phyloP scores from a whole-genome alignment of 768 basidiomycete genomes.

The Tylopilus subfusipes region DNA sequence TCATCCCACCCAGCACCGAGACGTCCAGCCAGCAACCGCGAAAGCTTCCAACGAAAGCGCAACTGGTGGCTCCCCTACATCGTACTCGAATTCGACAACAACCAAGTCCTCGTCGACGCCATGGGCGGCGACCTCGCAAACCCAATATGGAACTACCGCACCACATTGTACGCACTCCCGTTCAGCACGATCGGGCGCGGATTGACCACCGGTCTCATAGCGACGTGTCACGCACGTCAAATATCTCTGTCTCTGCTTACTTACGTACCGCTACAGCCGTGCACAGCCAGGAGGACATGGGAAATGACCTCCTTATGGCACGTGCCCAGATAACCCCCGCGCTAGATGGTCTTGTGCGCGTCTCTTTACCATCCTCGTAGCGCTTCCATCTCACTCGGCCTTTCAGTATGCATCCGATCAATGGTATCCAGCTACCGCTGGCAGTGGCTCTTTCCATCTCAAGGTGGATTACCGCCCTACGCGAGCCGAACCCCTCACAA shows the following conservation, averaged over 20 bases:
- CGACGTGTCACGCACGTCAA: conserved; percentile 93
- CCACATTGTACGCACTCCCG: conserved; percentile 74
- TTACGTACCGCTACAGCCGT: conserved; percentile 74
- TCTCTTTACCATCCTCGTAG: not conserved
- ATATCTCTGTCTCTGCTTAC: conserved; percentile 89
- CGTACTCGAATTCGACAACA: conserved; percentile 97
- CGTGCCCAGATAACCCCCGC: conserved; percentile 85
- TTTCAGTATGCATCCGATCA: conserved; percentile 79
- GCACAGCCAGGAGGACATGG: conserved; percentile 88
- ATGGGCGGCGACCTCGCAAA: conserved; percentile 87
- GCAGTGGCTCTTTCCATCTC: conserved; percentile 90
- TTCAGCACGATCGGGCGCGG: not conserved
- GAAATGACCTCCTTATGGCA: conserved; percentile 93
- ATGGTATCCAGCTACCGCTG: conserved; percentile 82
- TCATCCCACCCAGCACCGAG: conserved; percentile 51
- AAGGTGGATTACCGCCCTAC: conserved; percentile 92
- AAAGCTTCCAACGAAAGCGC: conserved; percentile 89
- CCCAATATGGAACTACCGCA: conserved; percentile 94
- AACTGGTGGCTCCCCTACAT: conserved; percentile 96
- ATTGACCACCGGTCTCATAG: conserved; percentile 38
- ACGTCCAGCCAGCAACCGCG: conserved; percentile 69
- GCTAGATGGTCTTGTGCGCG: conserved; percentile 69
- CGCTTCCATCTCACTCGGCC: conserved; percentile 4
- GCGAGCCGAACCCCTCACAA: conserved; percentile 81
- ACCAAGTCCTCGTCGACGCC: conserved; percentile 94